A percentile compares a stretch with the other conserved stretches of the same genome.
These are phyloP conservation scores for barrel medic (Medicago truncatula) DNA, from an alignment of 306 rosid species.

Conservation along the genomic window DNA sequence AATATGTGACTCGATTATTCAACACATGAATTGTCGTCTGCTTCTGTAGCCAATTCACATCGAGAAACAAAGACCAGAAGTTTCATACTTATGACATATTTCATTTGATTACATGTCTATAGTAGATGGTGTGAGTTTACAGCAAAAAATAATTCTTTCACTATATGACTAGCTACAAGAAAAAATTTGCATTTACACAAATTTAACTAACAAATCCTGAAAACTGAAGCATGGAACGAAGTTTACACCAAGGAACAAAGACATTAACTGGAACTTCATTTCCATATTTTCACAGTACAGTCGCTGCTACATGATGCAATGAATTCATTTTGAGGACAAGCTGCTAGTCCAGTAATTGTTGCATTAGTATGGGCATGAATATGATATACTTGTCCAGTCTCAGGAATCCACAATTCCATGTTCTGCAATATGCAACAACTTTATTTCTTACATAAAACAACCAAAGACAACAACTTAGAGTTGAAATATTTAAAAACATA, in stretches of 20 bases:
- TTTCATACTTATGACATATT: too few species aligned
- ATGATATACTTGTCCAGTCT: neutral
- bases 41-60: too few species aligned
- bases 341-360: slow-evolving; percentile 15
- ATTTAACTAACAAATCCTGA: neutral
- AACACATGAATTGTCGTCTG: too few species aligned
- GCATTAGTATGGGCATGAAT: neutral
- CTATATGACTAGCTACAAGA: neutral
- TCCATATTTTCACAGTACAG: slow-evolving; percentile 17
- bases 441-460: neutral
- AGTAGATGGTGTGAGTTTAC: neutral
- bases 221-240: neutral
- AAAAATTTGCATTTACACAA: neutral
- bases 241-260: slow-evolving; percentile 8
- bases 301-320: slow-evolving; percentile 27
- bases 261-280: slow-evolving; percentile 17
- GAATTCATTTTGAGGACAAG: slow-evolving; percentile 10
- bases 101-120: too few species aligned
- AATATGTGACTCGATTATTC: too few species aligned
- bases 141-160: neutral
- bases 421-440: slow-evolving; percentile 9
- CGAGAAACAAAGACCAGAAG: too few species aligned
- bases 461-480: neutral
- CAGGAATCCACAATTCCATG: slow-evolving; percentile 20
- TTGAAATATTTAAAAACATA: neutral